A percentile compares a stretch with the other conserved stretches of the same genome.
These are phyloP conservation scores for Lachancea sp. DNA, from an alignment of 805 yeast species.

Conservation along the genomic window DNA sequence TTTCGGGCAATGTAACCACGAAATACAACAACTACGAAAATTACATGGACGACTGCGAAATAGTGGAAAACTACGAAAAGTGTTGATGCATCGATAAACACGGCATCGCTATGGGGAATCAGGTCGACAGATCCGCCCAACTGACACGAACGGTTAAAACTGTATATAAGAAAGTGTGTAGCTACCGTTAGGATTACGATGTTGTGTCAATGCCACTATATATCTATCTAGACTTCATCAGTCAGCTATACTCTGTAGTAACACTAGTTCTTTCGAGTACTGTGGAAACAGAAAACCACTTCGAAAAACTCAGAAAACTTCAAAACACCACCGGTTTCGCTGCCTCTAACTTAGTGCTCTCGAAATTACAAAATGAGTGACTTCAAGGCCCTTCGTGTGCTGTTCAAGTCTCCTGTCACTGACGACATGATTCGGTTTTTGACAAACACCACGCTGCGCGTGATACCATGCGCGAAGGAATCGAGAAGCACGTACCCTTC, in stretches of 20 bases:
- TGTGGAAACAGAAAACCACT: too few species aligned
- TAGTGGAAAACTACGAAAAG: neutral
- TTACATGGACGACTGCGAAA: neutral
- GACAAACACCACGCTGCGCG: conserved; percentile 60
- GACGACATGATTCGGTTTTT: conserved; percentile 69
- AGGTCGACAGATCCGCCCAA: neutral
- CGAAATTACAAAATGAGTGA: conserved; percentile 43
- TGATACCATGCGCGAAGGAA: conserved; percentile 49
- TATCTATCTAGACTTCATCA: too few species aligned
- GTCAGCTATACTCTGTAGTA: too few species aligned
- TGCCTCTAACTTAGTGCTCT: too few species aligned
- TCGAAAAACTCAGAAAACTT: neutral
- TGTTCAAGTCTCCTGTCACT: conserved; percentile 60
- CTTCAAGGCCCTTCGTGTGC: conserved; percentile 50
- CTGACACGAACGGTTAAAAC: neutral
- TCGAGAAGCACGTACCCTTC: conserved; percentile 33
- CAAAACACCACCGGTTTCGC: neutral
- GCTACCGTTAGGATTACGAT: neutral
- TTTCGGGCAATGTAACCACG: neutral
- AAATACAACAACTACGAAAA: neutral
- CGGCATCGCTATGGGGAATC: neutral
- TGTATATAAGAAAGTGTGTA: conserved; percentile 5
- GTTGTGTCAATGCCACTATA: too few species aligned
- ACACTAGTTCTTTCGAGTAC: too few species aligned
- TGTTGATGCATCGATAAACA: neutral